phyloP scores from a whole-genome alignment of 352 stramenopile genomes.

The Globisporangium megalacanthum region DNA sequence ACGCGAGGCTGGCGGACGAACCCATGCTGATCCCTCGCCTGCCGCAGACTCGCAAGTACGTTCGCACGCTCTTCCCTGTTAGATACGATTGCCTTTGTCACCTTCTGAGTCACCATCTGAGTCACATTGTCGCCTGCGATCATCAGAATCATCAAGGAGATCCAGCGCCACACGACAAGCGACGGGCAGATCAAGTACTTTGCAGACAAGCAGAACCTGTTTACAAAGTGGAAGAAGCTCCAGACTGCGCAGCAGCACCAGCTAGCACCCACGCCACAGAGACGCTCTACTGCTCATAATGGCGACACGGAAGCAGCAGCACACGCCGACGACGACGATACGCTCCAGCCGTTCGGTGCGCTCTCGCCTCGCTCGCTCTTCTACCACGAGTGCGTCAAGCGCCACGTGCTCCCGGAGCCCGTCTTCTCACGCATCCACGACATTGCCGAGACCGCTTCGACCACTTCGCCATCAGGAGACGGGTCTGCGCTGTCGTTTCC shows the following conservation, averaged over 20 bases:
- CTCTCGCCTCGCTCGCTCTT: slow-evolving; percentile 65
- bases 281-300: too few species aligned
- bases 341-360: slow-evolving; percentile 19
- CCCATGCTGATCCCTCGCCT: slow-evolving; percentile 45
- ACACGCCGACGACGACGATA: slow-evolving; percentile 15
- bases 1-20: slow-evolving; percentile 21
- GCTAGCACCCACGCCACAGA: not conserved
- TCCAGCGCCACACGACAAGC: slow-evolving; percentile 45
- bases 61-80: not conserved
- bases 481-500: slow-evolving; percentile 24
- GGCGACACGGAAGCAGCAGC: slow-evolving; percentile 5
- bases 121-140: too few species aligned
- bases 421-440: slow-evolving; percentile 71
- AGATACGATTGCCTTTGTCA: slow-evolving; percentile 4
- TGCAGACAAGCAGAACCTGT: slow-evolving; percentile 64
- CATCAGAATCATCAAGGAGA: slow-evolving; percentile 50
- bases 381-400: slow-evolving; percentile 56
- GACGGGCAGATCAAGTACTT: slow-evolving; percentile 64
- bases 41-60: slow-evolving; percentile 57
- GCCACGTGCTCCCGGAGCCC: slow-evolving; percentile 53
- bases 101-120: not conserved
- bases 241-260: slow-evolving; percentile 53
- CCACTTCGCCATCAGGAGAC: not conserved
- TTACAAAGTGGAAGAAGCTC: slow-evolving; percentile 71
- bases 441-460: slow-evolving; percentile 10